Conservation (phyloP, 2,329 filamentous ascomycete genomes). For the Periglandula ipomoeae region DNA sequence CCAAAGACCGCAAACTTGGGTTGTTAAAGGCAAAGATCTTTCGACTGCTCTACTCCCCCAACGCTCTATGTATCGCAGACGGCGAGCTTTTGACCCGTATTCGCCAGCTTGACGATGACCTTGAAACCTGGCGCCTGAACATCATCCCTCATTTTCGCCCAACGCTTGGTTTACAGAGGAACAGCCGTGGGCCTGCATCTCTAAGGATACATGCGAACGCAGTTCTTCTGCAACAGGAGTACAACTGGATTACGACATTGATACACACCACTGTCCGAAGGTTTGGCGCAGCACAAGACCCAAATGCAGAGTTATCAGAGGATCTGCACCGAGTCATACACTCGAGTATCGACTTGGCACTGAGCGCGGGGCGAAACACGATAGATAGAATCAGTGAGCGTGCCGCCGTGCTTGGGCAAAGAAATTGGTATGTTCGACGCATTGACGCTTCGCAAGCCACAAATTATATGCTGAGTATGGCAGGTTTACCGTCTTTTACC, state of each 20-base stretch:
- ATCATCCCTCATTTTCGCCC: conserved; percentile 11
- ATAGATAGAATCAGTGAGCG: neutral
- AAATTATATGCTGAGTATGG: no score
- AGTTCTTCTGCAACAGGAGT: neutral
- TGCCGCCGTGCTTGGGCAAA: neutral
- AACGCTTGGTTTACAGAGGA: no score
- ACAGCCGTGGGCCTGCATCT: no score
- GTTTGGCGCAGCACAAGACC: neutral
- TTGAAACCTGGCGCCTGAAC: conserved; percentile 22
- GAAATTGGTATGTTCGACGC: neutral
- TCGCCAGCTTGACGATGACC: conserved; percentile 21
- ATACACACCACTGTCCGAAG: neutral
- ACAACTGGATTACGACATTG: neutral
- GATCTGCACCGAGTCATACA: conserved; percentile 1
- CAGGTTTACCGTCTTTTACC: no score
- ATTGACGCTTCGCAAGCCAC: neutral
- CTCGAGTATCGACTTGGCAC: conserved; percentile 1
- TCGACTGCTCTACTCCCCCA: conserved; percentile 14
- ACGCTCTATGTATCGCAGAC: conserved; percentile 13
- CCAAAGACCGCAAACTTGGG: conserved; percentile 7
- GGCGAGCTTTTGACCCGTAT: conserved; percentile 16
- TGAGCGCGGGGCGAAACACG: neutral
- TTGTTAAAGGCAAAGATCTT: conserved; percentile 15
- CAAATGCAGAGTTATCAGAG: neutral
- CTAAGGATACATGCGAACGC: neutral